Base-by-base conservation (phyloP, 176 grass and related monocot genomes). In the Cenchrus fungigraminus region DNA sequence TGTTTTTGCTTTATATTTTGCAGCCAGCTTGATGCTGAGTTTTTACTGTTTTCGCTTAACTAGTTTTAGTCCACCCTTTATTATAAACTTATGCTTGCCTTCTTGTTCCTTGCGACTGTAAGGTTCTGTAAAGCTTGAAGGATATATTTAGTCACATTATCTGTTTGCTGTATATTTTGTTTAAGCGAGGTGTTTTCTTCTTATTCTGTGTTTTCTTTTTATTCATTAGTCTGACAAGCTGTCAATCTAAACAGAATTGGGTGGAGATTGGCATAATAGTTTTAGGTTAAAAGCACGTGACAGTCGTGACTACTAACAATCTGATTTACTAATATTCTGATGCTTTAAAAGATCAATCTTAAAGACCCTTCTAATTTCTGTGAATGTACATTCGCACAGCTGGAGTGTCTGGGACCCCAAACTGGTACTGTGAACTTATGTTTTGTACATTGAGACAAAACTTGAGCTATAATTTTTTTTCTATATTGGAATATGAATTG, bases 1-100 rank as follows among this genome's bases (percentile, higher is more conserved):
- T 13, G 14, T 79, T 79, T 44, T 50, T 65, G 76, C 43, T 63
- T 12, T 64, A 47, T 78, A 4, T n/a, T 62, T 62, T 28, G 59
- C 59, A 62, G 59, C 59, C 59, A 12, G 8, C 22, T 66, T 80
- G 61, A 66, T 67, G 61, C 8, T 6, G 4, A 52, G 6, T 66
- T 73, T 73, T 46, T 28, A 50, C n/a, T 5, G 5, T 22, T 16
- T 2, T 12, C 4, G 53, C 28, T 37, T 56, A 5, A 19, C n/a
- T 66, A 64, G 61, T 31, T 71, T 47, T 71, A 47, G 8, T 46
- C 40, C 46, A 71, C 68, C 40, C 46, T 72, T 19, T 11, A 3
- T 72, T 72, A 51, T 51, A 20, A 47, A 47, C 5, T 12, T 28
- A 25, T 22, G 0, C 7, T 49, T 13, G 42, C 20, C 4, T 72